Percentiles rank a stretch among this genome's conserved stretches.
Evolutionary conservation across 2,329 filamentous ascomycete species (phyloP).

Genomic region (Chaetomium olivaceum): DNA sequence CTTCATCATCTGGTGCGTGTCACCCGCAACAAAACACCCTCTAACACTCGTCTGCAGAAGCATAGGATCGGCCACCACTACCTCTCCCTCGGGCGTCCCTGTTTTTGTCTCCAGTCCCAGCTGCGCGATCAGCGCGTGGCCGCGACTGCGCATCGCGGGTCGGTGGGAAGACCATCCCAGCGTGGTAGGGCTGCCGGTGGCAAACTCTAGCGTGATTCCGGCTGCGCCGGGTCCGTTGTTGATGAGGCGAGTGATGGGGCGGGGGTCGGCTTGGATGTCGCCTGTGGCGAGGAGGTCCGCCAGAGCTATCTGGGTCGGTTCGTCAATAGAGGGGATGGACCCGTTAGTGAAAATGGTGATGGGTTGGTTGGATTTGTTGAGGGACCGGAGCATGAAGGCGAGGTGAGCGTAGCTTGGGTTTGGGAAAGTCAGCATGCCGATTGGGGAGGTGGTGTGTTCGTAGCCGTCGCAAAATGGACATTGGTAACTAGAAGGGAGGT

Average conservation of each 20-base stretch:
- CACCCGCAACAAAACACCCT: neutral
- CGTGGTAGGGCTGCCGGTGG: neutral
- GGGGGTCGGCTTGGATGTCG: neutral
- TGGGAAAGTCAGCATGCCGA: neutral
- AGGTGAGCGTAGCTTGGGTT: neutral
- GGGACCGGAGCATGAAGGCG: neutral
- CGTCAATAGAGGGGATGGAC: neutral
- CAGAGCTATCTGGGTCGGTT: neutral
- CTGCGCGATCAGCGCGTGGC: neutral
- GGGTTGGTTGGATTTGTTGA: neutral
- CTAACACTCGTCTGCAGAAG: neutral
- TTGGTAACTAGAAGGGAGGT: neutral
- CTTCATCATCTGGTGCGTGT: neutral
- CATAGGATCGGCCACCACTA: neutral
- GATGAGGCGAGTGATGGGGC: neutral
- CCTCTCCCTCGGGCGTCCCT: no score
- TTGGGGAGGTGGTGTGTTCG: neutral
- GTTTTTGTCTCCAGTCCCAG: neutral
- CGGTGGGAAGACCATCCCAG: conserved; percentile 5
- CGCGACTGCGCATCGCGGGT: neutral
- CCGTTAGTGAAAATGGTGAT: neutral
- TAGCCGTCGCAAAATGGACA: conserved; percentile 11
- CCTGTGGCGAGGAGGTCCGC: neutral
- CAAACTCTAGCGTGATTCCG: neutral
- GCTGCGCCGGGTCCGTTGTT: neutral